A percentile compares a stretch with the other conserved stretches of the same genome.
Conservation (phyloP, 257 asterid species). For the Marsdenia floribunda region DNA sequence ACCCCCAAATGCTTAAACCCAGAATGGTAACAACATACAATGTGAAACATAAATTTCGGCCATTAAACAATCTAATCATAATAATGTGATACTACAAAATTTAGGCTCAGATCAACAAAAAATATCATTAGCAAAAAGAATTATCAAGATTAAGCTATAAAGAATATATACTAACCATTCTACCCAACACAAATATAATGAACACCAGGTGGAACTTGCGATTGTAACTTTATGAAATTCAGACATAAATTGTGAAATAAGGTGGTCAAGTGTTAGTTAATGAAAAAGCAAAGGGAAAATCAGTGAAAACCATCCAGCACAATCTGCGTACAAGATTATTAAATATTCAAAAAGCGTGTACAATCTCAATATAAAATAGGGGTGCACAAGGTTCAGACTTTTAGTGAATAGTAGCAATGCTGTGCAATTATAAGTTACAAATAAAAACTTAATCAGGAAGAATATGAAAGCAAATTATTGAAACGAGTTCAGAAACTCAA, state of each 20-base stretch:
- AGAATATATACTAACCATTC: background rate
- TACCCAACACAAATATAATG: background rate
- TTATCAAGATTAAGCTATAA: background rate
- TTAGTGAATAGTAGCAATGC: background rate
- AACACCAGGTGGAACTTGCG: background rate
- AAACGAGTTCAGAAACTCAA: constrained; percentile 21
- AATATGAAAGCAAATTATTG: background rate
- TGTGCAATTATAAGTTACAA: background rate
- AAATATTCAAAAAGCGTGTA: background rate
- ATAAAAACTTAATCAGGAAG: background rate
- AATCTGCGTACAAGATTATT: background rate
- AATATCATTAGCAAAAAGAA: background rate
- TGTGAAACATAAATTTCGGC: background rate
- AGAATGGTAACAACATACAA: background rate
- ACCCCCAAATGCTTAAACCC: background rate
- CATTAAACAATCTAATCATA: background rate
- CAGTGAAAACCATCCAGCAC: background rate
- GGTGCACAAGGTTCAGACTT: background rate
- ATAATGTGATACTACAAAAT: background rate
- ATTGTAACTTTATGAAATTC: background rate
- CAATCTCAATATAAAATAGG: background rate
- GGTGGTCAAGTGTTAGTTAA: background rate
- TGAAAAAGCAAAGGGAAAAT: background rate
- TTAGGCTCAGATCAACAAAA: background rate
- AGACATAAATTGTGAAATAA: background rate